These are phyloP conservation scores for Cardamine resedifolia DNA, from an alignment of 345 rosid genomes.

Conservation along the genomic window DNA sequence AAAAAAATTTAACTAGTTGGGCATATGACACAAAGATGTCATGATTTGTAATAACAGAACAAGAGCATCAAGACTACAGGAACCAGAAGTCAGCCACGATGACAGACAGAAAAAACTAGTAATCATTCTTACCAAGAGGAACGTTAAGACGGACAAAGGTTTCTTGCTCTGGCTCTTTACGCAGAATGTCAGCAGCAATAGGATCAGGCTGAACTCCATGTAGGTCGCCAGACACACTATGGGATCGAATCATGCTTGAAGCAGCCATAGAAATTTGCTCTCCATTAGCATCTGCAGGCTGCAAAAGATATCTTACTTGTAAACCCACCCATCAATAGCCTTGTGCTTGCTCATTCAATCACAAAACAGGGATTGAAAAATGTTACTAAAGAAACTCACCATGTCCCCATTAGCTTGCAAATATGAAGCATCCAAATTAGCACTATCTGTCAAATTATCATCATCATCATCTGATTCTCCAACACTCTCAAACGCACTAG, in stretches of 20 bases:
- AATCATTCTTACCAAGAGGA: constrained; percentile 59
- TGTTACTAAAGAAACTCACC: constrained; percentile 51
- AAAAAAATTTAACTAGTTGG: not conserved
- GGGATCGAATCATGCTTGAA: constrained; percentile 88
- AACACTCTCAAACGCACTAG: constrained; percentile 87
- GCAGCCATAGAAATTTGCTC: constrained; percentile 63
- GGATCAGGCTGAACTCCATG: constrained; percentile 99
- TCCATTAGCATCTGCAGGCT: constrained; percentile 54
- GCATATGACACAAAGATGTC: not conserved
- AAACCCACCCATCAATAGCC: not conserved
- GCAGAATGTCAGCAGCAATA: constrained; percentile 94
- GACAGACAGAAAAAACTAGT: not conserved
- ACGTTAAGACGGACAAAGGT: constrained; percentile 83
- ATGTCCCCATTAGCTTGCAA: constrained; percentile 68
- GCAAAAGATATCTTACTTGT: not conserved
- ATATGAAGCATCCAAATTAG: constrained; percentile 61
- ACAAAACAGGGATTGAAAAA: not conserved
- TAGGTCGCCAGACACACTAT: constrained; percentile 90
- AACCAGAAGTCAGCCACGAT: not conserved
- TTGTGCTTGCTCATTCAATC: constrained; percentile 9
- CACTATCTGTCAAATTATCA: constrained; percentile 62
- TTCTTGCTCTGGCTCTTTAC: constrained; percentile 98
- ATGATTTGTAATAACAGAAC: not conserved
- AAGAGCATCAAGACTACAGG: not conserved
- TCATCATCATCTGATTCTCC: constrained; percentile 98